Evolutionary conservation across 257 asterid genomes (phyloP).

Genomic region (Capsicum rhomboideum): DNA sequence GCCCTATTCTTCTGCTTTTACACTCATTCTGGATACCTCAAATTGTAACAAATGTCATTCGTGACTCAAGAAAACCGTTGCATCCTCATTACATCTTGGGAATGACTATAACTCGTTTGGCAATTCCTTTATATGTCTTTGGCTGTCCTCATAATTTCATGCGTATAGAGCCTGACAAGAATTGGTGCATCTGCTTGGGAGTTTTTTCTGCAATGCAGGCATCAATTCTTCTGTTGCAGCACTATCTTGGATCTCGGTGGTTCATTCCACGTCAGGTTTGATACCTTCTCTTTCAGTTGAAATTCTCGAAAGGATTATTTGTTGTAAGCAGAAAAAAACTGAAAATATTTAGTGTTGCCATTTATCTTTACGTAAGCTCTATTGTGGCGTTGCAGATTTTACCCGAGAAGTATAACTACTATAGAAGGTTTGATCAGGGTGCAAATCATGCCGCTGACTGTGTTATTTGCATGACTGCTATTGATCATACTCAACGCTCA

Average conservation of each 20-base stretch:
- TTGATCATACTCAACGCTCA: slow-evolving; percentile 57
- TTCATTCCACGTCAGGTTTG: slow-evolving; percentile 91
- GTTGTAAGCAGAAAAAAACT: background rate
- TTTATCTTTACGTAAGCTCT: background rate
- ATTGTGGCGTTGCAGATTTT: slow-evolving; percentile 49
- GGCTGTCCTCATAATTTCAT: slow-evolving; percentile 95
- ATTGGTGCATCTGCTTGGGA: slow-evolving; percentile 69
- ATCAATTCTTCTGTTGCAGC: slow-evolving; percentile 72
- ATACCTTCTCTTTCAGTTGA: background rate
- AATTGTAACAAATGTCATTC: slow-evolving; percentile 62
- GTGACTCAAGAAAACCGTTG: slow-evolving; percentile 90
- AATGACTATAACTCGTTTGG: slow-evolving; percentile 73
- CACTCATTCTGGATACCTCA: slow-evolving; percentile 98
- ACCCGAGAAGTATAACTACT: slow-evolving; percentile 87
- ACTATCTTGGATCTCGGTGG: slow-evolving; percentile 89
- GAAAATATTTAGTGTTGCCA: background rate
- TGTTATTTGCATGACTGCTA: slow-evolving; percentile 90
- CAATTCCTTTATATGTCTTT: slow-evolving; percentile 74
- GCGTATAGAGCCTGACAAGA: slow-evolving; percentile 69
- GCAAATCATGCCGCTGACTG: slow-evolving; percentile 64
- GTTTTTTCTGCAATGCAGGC: slow-evolving; percentile 70
- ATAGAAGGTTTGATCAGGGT: slow-evolving; percentile 61
- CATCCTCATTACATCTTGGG: slow-evolving; percentile 95
- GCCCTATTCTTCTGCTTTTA: slow-evolving; percentile 63
- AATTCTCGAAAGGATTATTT: background rate